Conservation (phyloP, 345 rosid species). For the Hibiscus tridactylites region DNA sequence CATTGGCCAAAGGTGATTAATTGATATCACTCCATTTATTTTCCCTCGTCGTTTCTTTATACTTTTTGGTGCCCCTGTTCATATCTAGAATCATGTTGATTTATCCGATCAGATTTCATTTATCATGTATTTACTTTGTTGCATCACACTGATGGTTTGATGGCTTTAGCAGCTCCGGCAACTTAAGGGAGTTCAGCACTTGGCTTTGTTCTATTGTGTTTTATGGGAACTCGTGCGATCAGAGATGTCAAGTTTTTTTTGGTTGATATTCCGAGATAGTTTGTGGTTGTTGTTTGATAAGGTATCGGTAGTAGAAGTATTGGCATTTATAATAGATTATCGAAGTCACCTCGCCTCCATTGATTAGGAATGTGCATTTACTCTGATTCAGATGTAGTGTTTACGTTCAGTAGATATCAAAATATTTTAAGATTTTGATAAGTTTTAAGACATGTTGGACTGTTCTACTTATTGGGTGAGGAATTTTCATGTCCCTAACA, state of each 20-base stretch:
- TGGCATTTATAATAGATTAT: background rate
- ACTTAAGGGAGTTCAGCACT: background rate
- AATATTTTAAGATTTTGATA: no score
- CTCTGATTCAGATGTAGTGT: no score
- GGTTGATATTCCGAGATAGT: no score
- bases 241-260: background rate
- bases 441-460: no score
- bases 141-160: background rate
- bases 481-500: no score
- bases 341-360: background rate
- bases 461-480: no score
- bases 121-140: background rate
- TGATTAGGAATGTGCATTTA: background rate
- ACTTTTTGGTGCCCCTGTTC: no score
- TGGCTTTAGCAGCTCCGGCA: conserved; percentile 1
- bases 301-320: no score
- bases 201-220: background rate
- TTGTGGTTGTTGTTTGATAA: no score
- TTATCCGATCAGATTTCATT: background rate
- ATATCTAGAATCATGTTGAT: background rate
- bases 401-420: no score
- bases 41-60: background rate
- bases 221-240: background rate
- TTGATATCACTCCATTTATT: background rate
- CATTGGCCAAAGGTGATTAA: conserved; percentile 43